Percentiles rank a stretch among this genome's conserved stretches.
These are phyloP conservation scores for Fusarium nygamai DNA, from an alignment of 2,329 filamentous ascomycete genomes.

Conservation along the genomic window DNA sequence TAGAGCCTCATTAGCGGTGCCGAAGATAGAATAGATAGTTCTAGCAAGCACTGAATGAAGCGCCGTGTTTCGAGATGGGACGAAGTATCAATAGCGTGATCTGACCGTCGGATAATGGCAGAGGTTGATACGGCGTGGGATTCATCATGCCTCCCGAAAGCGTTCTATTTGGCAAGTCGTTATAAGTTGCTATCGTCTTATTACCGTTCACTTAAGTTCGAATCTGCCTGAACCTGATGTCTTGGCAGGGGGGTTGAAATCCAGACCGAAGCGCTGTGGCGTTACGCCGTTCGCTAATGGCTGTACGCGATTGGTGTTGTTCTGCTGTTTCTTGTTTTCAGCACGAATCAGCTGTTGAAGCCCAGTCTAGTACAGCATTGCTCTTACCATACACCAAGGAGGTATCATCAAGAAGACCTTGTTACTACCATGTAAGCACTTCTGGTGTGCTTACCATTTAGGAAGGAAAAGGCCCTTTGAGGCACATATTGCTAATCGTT, in stretches of 20 bases:
- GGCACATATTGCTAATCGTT: accelerated
- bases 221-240: accelerated
- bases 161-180: no score
- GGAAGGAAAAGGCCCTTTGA: no score
- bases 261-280: not conserved
- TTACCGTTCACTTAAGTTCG: not conserved
- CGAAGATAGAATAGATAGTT: no score
- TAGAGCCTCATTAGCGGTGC: no score
- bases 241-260: not conserved
- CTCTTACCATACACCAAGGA: no score
- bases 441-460: accelerated
- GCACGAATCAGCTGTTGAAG: not conserved
- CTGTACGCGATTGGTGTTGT: not conserved
- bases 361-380: accelerated
- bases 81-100: no score
- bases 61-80: no score
- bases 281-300: not conserved
- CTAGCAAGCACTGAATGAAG: no score
- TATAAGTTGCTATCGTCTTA: no score
- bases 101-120: no score
- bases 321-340: not conserved
- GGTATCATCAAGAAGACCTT: accelerated
- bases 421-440: not conserved
- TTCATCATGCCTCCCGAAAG: no score
- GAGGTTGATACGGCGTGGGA: no score